Percentiles rank a stretch among this genome's conserved stretches.
Evolutionary conservation across 345 rosid species (phyloP).

Genomic region (Eutrema yunnanense): DNA sequence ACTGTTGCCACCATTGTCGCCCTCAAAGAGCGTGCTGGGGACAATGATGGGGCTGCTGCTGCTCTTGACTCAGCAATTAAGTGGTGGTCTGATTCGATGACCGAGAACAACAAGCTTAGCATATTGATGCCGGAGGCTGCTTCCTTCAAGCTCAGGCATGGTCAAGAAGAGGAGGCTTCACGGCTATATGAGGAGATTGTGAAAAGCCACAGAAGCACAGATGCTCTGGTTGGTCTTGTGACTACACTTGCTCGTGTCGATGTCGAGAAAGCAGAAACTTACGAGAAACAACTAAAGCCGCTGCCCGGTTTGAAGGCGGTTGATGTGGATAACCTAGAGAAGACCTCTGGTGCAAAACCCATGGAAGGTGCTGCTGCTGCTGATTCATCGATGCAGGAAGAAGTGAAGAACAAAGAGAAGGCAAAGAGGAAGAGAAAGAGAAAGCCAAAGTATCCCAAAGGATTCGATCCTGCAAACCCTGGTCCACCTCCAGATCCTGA

Average conservation of each 20-base stretch:
- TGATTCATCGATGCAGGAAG: slow-evolving; percentile 41
- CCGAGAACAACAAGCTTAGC: slow-evolving; percentile 59
- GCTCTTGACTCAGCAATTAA: slow-evolving; percentile 73
- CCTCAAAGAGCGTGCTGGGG: slow-evolving; percentile 90
- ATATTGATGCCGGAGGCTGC: slow-evolving; percentile 90
- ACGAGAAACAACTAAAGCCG: slow-evolving; percentile 73
- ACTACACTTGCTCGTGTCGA: slow-evolving; percentile 75
- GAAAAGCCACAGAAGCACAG: slow-evolving; percentile 56
- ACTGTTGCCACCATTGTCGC: slow-evolving; percentile 88
- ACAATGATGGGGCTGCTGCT: slow-evolving; percentile 67
- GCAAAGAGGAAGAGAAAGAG: slow-evolving; percentile 93
- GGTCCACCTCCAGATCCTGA: slow-evolving; percentile 99
- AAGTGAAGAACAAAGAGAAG: slow-evolving; percentile 67
- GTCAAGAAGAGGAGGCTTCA: slow-evolving; percentile 76
- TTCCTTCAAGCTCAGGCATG: slow-evolving; percentile 86
- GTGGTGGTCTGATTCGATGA: slow-evolving; percentile 93
- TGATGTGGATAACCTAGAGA: slow-evolving; percentile 75
- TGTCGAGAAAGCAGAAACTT: slow-evolving; percentile 82
- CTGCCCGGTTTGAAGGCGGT: slow-evolving; percentile 64
- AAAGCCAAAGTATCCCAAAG: slow-evolving; percentile 96
- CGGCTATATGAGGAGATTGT: slow-evolving; percentile 78
- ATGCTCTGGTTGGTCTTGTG: slow-evolving; percentile 80
- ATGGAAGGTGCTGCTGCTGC: slow-evolving; percentile 43
- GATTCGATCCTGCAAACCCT: slow-evolving; percentile 92
- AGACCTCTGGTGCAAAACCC: slow-evolving; percentile 82